Evolutionary conservation across 192 early-diverging fungal genomes (phyloP).

Genomic region (Dimargaris verticillata): DNA sequence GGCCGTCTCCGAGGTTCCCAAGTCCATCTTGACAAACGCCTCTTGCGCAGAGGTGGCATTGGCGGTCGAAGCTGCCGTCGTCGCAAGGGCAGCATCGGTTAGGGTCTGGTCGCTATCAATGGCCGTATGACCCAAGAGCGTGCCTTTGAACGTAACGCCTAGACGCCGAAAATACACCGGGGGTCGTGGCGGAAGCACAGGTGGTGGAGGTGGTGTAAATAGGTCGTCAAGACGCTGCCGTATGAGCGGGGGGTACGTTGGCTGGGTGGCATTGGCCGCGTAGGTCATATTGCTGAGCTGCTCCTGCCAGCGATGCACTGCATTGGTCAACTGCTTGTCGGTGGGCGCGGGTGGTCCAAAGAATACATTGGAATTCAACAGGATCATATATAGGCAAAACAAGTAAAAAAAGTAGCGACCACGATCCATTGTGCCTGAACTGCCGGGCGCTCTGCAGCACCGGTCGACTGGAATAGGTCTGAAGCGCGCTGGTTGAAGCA

Average conservation of each 20-base stretch:
- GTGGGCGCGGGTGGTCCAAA: neutral
- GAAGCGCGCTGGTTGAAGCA: too few relatives aligned
- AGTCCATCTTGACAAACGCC: constrained; percentile 14
- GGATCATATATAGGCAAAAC: neutral
- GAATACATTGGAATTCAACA: neutral
- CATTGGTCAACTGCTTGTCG: neutral
- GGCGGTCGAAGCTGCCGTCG: too few relatives aligned
- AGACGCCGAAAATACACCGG: neutral
- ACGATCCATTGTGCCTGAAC: neutral
- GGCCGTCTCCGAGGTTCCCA: constrained; percentile 5
- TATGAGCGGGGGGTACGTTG: constrained; percentile 14
- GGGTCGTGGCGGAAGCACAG: neutral
- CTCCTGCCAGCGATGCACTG: constrained; percentile 14
- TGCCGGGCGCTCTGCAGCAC: neutral
- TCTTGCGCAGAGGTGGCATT: too few relatives aligned
- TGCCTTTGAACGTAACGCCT: neutral
- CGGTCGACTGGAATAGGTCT: too few relatives aligned
- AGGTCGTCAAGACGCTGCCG: constrained; percentile 10
- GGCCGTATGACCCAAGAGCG: constrained; percentile 6
- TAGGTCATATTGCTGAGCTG: constrained; percentile 15
- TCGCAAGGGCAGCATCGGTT: constrained; percentile 10
- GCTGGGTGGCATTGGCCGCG: constrained; percentile 17
- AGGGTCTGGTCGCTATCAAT: constrained; percentile 1
- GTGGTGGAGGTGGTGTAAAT: neutral
- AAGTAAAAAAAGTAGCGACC: constrained; percentile 2